These are phyloP conservation scores for Yamadazyma tumulicola DNA, from an alignment of 805 yeast species.

Conservation along the genomic window DNA sequence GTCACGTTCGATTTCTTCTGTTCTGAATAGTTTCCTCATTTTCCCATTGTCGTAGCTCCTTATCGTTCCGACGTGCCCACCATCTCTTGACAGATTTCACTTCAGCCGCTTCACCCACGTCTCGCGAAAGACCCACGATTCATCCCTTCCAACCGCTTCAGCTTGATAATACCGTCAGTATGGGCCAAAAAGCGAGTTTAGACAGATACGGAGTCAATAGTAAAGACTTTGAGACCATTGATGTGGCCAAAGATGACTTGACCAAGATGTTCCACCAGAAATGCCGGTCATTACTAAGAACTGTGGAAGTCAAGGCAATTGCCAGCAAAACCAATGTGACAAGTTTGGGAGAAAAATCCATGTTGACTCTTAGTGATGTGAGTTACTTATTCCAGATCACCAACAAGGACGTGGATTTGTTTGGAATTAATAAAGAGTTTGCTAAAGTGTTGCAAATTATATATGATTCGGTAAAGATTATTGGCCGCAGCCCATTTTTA, in stretches of 20 bases:
- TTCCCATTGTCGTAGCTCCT: too few species aligned
- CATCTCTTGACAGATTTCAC: too few species aligned
- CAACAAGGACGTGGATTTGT: conserved; percentile 8
- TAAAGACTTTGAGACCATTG: conserved; percentile 1
- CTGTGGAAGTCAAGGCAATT: conserved; percentile 19
- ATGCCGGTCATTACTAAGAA: conserved; percentile 15
- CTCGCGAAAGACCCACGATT: too few species aligned
- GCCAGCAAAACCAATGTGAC: conserved; percentile 14
- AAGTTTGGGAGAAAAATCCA: conserved; percentile 12
- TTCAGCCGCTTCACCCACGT: too few species aligned
- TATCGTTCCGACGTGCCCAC: too few species aligned
- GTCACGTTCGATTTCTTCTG: too few species aligned
- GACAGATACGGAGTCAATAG: not conserved
- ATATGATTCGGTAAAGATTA: conserved; percentile 35
- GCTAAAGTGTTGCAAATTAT: conserved; percentile 22
- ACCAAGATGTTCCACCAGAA: conserved; percentile 17
- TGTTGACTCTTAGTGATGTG: conserved; percentile 18
- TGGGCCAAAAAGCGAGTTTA: not conserved
- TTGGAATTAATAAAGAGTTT: conserved; percentile 4
- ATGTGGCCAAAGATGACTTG: conserved; percentile 14
- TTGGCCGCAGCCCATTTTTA: conserved; percentile 52
- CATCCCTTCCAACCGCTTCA: too few species aligned
- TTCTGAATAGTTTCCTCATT: too few species aligned
- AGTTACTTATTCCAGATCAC: conserved; percentile 20
- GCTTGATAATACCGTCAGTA: not conserved